Conservation (phyloP, 306 rosid genomes). For the Medicago lupulina region DNA sequence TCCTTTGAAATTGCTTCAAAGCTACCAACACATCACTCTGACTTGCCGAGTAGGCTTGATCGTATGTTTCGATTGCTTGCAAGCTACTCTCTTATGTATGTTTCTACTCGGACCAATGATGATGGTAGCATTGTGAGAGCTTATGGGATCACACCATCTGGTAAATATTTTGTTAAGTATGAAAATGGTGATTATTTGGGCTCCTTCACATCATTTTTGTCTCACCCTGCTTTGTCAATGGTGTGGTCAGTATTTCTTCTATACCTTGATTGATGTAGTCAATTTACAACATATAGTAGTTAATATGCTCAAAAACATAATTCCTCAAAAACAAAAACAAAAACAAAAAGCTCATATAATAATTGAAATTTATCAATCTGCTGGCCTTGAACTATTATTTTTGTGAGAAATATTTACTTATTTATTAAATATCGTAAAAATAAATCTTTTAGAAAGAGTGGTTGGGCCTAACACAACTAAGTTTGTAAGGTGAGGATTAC, state of each 20-base stretch:
- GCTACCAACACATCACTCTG: slow-evolving; percentile 14
- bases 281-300: too few species aligned
- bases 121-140: slow-evolving; percentile 12
- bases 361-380: too few species aligned
- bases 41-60: slow-evolving; percentile 30
- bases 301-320: too few species aligned
- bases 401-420: too few species aligned
- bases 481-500: too few species aligned
- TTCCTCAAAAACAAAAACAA: too few species aligned
- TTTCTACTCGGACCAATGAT: slow-evolving; percentile 22
- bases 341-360: too few species aligned
- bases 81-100: slow-evolving; percentile 36
- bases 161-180: not conserved
- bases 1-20: slow-evolving; percentile 38
- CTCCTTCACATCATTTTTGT: not conserved
- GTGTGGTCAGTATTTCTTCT: slow-evolving; percentile 21
- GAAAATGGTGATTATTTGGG: slow-evolving; percentile 2
- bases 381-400: too few species aligned
- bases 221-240: not conserved
- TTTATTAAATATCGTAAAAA: too few species aligned
- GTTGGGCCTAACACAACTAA: too few species aligned
- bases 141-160: slow-evolving; percentile 15
- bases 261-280: too few species aligned
- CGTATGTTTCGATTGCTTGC: slow-evolving; percentile 43
- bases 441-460: too few species aligned